phyloP scores from a whole-genome alignment of 345 rosid species.

The Rhodamnia rubescens region DNA sequence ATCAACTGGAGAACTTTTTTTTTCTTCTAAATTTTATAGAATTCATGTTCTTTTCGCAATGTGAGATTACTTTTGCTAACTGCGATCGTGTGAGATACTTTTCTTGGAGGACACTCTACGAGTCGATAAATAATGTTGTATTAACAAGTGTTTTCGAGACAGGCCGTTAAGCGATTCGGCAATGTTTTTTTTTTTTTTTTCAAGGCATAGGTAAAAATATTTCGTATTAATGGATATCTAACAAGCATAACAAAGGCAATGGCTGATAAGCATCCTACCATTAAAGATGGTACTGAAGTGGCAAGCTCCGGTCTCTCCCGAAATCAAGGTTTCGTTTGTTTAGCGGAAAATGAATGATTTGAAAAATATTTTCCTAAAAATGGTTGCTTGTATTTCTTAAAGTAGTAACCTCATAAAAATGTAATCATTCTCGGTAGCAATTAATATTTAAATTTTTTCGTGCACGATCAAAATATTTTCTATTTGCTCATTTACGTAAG shows the following conservation, averaged over 20 bases:
- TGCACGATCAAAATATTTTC: too few species aligned
- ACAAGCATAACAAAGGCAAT: not conserved
- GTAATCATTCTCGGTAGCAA: too few species aligned
- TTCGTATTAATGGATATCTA: not conserved
- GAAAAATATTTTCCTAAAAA: too few species aligned
- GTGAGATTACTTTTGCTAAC: not conserved
- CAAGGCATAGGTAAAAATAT: not conserved
- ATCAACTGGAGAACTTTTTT: not conserved
- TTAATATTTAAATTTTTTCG: too few species aligned
- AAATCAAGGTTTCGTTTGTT: not conserved
- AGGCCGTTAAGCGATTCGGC: not conserved
- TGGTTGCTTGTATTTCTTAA: too few species aligned
- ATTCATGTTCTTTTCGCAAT: not conserved
- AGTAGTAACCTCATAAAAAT: too few species aligned
- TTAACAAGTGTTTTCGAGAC: not conserved
- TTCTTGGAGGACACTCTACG: not conserved
- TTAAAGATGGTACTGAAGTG: not conserved
- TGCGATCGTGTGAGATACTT: not conserved
- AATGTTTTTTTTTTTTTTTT: not conserved
- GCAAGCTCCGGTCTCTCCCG: not conserved
- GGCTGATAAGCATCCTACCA: not conserved
- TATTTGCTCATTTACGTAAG: too few species aligned
- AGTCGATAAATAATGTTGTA: not conserved
- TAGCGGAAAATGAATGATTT: too few species aligned
- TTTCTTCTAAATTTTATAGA: not conserved